These are phyloP conservation scores for Yamadazyma atmosphaerica DNA, from an alignment of 1,139 yeast genomes.

Conservation along the genomic window DNA sequence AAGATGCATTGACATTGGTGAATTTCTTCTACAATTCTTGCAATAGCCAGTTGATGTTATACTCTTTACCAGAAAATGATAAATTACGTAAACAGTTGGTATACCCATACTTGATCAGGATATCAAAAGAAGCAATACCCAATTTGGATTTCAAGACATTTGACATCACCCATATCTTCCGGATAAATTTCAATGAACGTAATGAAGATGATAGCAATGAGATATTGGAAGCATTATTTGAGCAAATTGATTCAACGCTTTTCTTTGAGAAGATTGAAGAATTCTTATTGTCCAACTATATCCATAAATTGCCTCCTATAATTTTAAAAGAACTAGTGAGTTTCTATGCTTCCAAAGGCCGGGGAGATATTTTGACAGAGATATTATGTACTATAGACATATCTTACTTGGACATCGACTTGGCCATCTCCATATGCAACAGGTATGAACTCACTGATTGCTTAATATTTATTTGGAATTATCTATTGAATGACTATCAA, in stretches of 20 bases:
- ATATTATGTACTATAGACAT: constrained; percentile 67
- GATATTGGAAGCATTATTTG: constrained; percentile 56
- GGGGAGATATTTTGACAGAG: constrained; percentile 57
- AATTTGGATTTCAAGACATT: constrained; percentile 20
- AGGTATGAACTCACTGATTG: constrained; percentile 58
- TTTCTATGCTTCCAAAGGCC: constrained; percentile 38
- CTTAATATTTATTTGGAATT: constrained; percentile 67
- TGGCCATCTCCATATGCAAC: constrained; percentile 61
- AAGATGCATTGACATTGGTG: constrained; percentile 57
- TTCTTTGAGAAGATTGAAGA: constrained; percentile 56
- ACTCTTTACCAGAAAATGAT: constrained; percentile 56
- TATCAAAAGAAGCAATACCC: constrained; percentile 53
- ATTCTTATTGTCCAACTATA: constrained; percentile 47
- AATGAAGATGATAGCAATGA: constrained; percentile 19
- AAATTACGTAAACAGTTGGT: constrained; percentile 49
- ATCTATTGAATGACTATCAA: constrained; percentile 60
- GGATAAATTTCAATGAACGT: background rate
- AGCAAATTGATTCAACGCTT: constrained; percentile 30
- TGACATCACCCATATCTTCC: constrained; percentile 1
- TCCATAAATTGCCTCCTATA: constrained; percentile 57
- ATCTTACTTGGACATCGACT: constrained; percentile 68
- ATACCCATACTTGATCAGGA: constrained; percentile 53
- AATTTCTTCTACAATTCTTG: constrained; percentile 48
- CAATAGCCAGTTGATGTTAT: constrained; percentile 45
- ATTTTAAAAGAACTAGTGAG: constrained; percentile 61